phyloP scores from a whole-genome alignment of 2,329 filamentous ascomycete genomes.

The Alternaria tenuissima region DNA sequence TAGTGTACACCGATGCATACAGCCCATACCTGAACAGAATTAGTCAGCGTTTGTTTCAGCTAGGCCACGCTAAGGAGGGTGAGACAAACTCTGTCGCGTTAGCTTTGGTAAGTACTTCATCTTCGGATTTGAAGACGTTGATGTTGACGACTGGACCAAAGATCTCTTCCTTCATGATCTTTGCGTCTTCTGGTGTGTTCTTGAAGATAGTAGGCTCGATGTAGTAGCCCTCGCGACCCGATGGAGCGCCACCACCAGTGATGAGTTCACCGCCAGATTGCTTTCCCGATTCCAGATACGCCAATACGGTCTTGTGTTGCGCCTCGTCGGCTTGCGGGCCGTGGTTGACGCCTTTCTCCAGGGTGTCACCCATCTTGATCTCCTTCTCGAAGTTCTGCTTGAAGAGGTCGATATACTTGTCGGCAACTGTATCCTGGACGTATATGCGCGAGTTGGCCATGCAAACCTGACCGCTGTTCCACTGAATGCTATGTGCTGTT shows the following conservation, averaged over 20 bases:
- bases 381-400: slow-evolving; percentile 43
- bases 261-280: slow-evolving; percentile 61
- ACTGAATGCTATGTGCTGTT: slow-evolving; percentile 59
- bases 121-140: slow-evolving; percentile 76
- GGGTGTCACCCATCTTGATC: slow-evolving; percentile 62
- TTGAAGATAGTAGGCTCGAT: slow-evolving; percentile 82
- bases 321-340: slow-evolving; percentile 62
- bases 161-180: slow-evolving; percentile 83
- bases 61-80: background rate
- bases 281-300: slow-evolving; percentile 68
- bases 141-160: slow-evolving; percentile 86
- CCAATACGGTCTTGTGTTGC: slow-evolving; percentile 59
- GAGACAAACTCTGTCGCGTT: slow-evolving; percentile 72
- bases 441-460: slow-evolving; percentile 67
- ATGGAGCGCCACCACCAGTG: slow-evolving; percentile 40
- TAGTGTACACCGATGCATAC: slow-evolving; percentile 82
- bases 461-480: slow-evolving; percentile 67
- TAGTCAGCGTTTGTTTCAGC: slow-evolving; percentile 13
- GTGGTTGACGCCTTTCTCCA: slow-evolving; percentile 74
- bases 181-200: slow-evolving; percentile 78
- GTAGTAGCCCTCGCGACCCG: slow-evolving; percentile 45
- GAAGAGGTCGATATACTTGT: slow-evolving; percentile 54
- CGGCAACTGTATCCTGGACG: slow-evolving; percentile 62
- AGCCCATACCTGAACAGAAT: slow-evolving; percentile 70
- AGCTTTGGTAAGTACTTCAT: slow-evolving; percentile 80